Evolutionary conservation across 441 rosid genomes (phyloP), one percentile per base, ranked within the genome.

Genomic region (Gossypium gossypioides): DNA sequence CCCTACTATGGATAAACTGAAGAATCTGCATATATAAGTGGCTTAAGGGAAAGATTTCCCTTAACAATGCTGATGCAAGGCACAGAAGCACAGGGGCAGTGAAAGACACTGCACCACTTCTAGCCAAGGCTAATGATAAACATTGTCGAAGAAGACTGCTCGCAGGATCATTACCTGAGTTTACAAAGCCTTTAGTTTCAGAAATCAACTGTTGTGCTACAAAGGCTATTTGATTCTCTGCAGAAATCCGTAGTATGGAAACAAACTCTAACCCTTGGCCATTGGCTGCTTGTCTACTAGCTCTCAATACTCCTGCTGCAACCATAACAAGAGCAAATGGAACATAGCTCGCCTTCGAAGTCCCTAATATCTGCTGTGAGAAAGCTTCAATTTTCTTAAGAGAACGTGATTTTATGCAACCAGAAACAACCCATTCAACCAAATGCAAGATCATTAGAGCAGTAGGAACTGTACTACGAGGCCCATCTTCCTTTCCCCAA

Each of bases 391-490:
- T 77, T 80, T 86, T 87, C 54, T 78, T 81, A 0, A 75, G 61
- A 75, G 85, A 75, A 63, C 18, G 75, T 63, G 85, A 80, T 71
- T 83, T 84, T 79, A 89, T 72, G 69, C 82, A 85, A 76, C 91
- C 85, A 52, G 88, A 88, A 32, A 89, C 74, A 73, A 88, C 81
- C 99, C 99, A 89, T 73, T 90, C 99, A 44, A 87, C 72, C 84
- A 85, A 82, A 83, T 92, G 97, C 82, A 94, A 79, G 80, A 92
- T 78, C 91, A 90, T 85, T 58, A 92, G 84, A 42, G 96, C 99
- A 68, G 82, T 66, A 61, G 84, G 73, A 76, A 89, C 81, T 72
- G 65, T 81, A 58, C 79, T 81, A 68, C 44, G 69, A 54, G 86
- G 89, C 46, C 88, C 90, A 74, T 78, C 86, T 58, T 82, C 81